Evolutionary conservation across 805 yeast species (phyloP), one percentile per base, ranked within the genome.

Genomic region (Wickerhamiella hasegawae): DNA sequence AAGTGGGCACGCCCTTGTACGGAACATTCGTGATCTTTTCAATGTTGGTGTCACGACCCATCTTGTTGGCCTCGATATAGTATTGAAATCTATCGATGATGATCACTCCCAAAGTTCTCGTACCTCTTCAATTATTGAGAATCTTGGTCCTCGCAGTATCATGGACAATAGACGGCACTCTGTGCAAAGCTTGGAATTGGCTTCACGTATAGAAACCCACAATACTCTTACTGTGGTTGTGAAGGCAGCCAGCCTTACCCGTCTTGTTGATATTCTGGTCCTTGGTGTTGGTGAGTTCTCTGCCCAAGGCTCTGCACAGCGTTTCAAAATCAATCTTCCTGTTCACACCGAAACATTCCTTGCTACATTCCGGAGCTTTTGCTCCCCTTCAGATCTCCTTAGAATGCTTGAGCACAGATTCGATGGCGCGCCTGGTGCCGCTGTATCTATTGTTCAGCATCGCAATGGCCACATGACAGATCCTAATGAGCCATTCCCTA

Each of bases 191-290:
- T 21, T 41, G 11, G 39, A 39, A 36, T 32, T 38, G 23, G 44
- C 35, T 5, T 23, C 22, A 25, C 27, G n/a, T 10, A 23, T 33
- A 32, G 36, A 30, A 11, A 11, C 27, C 14, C n/a, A 10, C 16
- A 21, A 25, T 24, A 10, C 48, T 37, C 49, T 64, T 17, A 53
- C 57, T 36, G 76, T 71, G 5, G 76, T 68, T 5, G 56, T 72
- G 19, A 75, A 73, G 45, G 69, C 81, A 3, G 90, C 90, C 1
- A 66, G 80, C 1, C 56, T 82, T 38, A 90, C 81, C 30, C 72
- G 73, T 45, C 63, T 87, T 45, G 65, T 84, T 36, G 96, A 87
- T 54, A 65, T 85, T 17, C 57, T 87, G 34, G 83, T 87, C 4
- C 63, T 69, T 52, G 87, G 79, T 16, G 76, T 69, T 27, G 69